Evolutionary conservation across 208 protist species (phyloP).

Genomic region (Plasmodiophora brassicae): DNA sequence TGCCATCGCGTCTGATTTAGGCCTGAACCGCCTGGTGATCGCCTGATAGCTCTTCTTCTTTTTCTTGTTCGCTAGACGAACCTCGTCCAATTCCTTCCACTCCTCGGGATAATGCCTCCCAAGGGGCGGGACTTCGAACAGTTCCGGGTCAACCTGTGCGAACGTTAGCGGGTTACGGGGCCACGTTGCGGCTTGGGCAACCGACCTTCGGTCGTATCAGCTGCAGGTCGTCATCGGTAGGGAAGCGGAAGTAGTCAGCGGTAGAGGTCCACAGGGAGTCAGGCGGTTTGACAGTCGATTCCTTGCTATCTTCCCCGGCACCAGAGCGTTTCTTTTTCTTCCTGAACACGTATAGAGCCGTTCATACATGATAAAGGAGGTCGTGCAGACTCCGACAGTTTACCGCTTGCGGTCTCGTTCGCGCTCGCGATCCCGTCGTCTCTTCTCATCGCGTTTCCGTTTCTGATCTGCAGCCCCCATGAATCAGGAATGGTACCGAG

Average conservation of each 20-base stretch:
- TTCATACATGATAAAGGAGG: too few species aligned
- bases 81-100: constrained; percentile 4
- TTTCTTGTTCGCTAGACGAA: background rate
- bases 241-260: constrained; percentile 7
- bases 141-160: background rate
- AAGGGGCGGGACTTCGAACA: background rate
- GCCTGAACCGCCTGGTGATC: background rate
- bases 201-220: background rate
- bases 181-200: background rate
- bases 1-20: constrained; percentile 13
- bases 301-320: background rate
- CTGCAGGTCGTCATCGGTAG: background rate
- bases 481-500: too few species aligned
- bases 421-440: too few species aligned
- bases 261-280: constrained; percentile 23
- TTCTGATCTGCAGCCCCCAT: background rate
- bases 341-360: background rate
- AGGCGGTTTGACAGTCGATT: background rate
- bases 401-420: too few species aligned
- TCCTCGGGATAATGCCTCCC: background rate
- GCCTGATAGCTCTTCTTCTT: constrained; percentile 32
- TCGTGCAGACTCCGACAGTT: too few species aligned
- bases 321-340: background rate
- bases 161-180: background rate
- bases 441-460: constrained; percentile 17